Base-by-base conservation (phyloP, 257 asterid genomes). In the Jacaranda mimosifolia region DNA sequence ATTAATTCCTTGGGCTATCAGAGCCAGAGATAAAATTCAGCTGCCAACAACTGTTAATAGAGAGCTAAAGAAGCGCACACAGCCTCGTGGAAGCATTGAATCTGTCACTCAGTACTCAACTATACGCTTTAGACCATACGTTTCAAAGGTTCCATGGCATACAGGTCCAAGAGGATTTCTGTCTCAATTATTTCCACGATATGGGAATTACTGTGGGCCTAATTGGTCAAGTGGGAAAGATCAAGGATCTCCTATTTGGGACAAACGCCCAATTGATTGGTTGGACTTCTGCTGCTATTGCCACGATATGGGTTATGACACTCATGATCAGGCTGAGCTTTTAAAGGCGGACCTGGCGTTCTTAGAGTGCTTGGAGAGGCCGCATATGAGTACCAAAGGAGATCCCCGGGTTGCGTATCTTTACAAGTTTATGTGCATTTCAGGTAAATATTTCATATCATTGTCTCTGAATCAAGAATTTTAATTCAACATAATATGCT, bases 211-310 rank as follows among this genome's bases (percentile, higher is more conserved):
- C 79, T 94, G 98, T 70, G 98, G 98, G 46, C 98, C 98, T 5
- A 94, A 94, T 80, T 94, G 98, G 98, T 94, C 98, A 0, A 94
- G 98, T 78, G 98, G 98, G 66, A 94, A 86, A 78, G 93, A 89
- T 48, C 49, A 81, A n/a, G 98, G 98, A 35, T 94, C 98, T 49
- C 87, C 85, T 42, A 73, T 94, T 32, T 94, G 98, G 98, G 97
- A 94, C 89, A 92, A 77, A 77, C 87, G 98, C 11, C 98, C 98
- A 2, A 94, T 88, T 77, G 98, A 94, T 85, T 91, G 97, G 97
- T 82, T 94, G 85, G 98, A 94, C 72, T 94, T 89, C 80, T 94
- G 98, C 85, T 94, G 98, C 89, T 94, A 94, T 78, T 94, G 98
- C 82, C 98, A 94, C 19, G 98, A 94, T 70, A 92, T 94, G 11